Base-by-base conservation (phyloP, 139 green algal species). In the Diplosphaera chodatii region DNA sequence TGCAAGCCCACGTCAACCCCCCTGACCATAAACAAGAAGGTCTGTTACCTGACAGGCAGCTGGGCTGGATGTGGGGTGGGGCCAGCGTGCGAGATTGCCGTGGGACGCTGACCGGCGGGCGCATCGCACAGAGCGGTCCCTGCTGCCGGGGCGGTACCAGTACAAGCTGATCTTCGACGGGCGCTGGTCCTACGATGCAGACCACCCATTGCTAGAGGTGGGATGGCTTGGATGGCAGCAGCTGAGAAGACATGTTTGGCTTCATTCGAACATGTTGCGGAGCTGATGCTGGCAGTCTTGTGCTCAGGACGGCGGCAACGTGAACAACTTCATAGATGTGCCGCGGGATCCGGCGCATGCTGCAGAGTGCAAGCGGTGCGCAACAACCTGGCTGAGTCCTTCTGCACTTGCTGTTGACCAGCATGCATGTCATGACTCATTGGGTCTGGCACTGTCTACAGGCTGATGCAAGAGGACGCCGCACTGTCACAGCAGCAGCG, bases 161-260 rank as follows among this genome's bases (percentile, higher is more conserved):
- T 98, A 92, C 87, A 98, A 98, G 84, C 91, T 93, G 59, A 82
- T 98, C n/a, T 71, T 96, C 27, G 93, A 98, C 76, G 94, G 85
- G 16, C 59, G 77, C 3, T 98, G 94, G 94, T 90, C 79, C 8
- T 89, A 87, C 70, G 91, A 82, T 22, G 70, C 67, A 0, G 88
- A 94, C 73, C 87, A 93, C 69, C 82, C 84, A n/a, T 92, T 84
- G 0, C 68, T 71, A 20, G 40, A 68, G 29, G 80, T 55, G 30
- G 1, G 16, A 71, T 1, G n/a, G 29, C 27, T 32, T 76, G 18
- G 4, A 67, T 40, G 64, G 63, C 63, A n/a, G 20, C 27, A n/a
- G 30, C 33, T 62, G n/a, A 5, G n/a, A n/a, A n/a, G n/a, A n/a
- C n/a, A n/a, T n/a, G n/a, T n/a, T n/a, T n/a, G n/a, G n/a, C n/a